Conservation (phyloP, 345 rosid genomes). For the Arabidopsis thaliana region DNA sequence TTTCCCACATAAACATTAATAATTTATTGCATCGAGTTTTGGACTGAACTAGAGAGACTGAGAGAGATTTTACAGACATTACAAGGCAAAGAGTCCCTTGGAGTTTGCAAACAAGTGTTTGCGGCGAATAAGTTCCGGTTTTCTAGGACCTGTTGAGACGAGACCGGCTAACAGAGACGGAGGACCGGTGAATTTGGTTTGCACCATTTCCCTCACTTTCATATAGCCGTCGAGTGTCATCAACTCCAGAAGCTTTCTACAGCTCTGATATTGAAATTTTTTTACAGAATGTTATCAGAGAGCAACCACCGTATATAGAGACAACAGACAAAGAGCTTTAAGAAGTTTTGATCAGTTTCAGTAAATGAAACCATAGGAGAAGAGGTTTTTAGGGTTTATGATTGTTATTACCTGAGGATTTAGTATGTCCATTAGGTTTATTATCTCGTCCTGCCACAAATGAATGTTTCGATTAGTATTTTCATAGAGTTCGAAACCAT, state of each 20-base stretch:
- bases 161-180: constrained; percentile 61
- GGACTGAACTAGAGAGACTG: background rate
- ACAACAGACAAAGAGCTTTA: background rate
- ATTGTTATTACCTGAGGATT: constrained; percentile 78
- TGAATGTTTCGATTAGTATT: constrained; percentile 17
- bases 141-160: constrained; percentile 48
- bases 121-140: constrained; percentile 55
- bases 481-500: constrained; percentile 20
- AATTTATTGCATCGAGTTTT: constrained; percentile 2
- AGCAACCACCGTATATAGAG: background rate
- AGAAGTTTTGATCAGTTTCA: constrained; percentile 22
- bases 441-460: constrained; percentile 69
- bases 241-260: constrained; percentile 70
- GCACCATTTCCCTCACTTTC: constrained; percentile 64
- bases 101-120: constrained; percentile 81
- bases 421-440: constrained; percentile 67
- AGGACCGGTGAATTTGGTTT: constrained; percentile 53
- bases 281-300: constrained; percentile 10
- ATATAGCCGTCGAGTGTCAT: constrained; percentile 80
- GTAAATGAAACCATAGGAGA: constrained; percentile 4
- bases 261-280: constrained; percentile 53
- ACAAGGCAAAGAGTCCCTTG: constrained; percentile 56
- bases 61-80: constrained; percentile 3
- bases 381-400: constrained; percentile 2
- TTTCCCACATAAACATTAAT: background rate